Percentiles rank a stretch among this genome's conserved stretches.
Evolutionary conservation across 2,329 filamentous ascomycete genomes (phyloP).

Genomic region (Alternaria longipes): DNA sequence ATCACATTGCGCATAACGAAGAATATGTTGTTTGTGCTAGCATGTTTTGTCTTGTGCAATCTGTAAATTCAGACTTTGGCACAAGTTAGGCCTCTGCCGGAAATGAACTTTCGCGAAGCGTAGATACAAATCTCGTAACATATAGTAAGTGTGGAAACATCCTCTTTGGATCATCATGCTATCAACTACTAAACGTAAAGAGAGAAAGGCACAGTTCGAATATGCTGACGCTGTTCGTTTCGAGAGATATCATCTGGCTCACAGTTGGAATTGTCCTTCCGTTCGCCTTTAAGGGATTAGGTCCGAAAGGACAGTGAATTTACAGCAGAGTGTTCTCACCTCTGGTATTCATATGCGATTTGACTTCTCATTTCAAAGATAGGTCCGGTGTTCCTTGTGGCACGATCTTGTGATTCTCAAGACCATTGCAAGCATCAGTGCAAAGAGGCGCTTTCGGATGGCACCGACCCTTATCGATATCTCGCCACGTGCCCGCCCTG

Average conservation of each 20-base stretch:
- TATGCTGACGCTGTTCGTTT: background rate
- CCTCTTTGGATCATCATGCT: too few relatives aligned
- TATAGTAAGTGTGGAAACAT: background rate
- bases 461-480: conserved; percentile 4
- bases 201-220: too few relatives aligned
- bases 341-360: background rate
- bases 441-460: background rate
- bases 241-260: background rate
- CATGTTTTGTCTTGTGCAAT: background rate
- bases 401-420: background rate
- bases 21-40: too few relatives aligned
- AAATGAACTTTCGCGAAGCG: background rate
- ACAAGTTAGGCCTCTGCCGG: background rate
- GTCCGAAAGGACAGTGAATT: background rate
- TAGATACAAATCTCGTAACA: background rate
- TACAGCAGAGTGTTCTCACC: background rate
- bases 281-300: background rate
- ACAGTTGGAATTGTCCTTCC: background rate
- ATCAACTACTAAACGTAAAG: background rate
- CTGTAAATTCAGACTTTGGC: background rate
- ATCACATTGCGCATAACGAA: background rate
- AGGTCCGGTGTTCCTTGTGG: background rate
- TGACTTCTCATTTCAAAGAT: too few relatives aligned
- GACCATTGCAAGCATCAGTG: background rate
- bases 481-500: background rate